Conservation (phyloP, 2,329 filamentous ascomycete genomes). For the Arthrobotrys megalospora region DNA sequence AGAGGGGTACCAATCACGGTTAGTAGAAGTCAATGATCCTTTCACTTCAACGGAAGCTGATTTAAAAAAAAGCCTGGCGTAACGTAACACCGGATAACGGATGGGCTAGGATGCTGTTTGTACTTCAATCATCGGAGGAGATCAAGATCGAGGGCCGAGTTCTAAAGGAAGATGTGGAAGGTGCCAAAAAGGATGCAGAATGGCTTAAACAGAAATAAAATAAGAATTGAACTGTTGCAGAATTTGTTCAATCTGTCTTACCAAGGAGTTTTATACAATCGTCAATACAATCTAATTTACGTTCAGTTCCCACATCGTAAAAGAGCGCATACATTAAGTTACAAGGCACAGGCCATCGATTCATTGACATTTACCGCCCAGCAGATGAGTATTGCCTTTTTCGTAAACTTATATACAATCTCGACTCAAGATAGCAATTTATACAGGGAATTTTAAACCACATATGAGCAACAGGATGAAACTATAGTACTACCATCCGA, state of each 20-base stretch:
- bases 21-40: conserved; percentile 13
- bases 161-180: conserved; percentile 9
- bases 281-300: too few relatives aligned
- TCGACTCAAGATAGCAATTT: not conserved
- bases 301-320: too few relatives aligned
- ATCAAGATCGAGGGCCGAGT: conserved; percentile 8
- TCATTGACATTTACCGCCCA: not conserved
- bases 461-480: too few relatives aligned
- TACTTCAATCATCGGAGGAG: conserved; percentile 21
- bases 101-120: conserved; percentile 38
- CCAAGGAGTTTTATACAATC: too few relatives aligned
- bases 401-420: not conserved
- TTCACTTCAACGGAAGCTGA: not conserved
- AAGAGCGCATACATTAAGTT: too few relatives aligned
- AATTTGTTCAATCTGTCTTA: too few relatives aligned
- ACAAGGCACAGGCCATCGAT: too few relatives aligned
- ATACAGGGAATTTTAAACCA: not conserved
- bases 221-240: not conserved
- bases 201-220: conserved; percentile 10
- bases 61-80: conserved; percentile 13
- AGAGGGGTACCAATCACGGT: conserved; percentile 73
- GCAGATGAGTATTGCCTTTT: not conserved
- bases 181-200: conserved; percentile 6
- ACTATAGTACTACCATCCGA: too few relatives aligned
- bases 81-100: conserved; percentile 40